Conservation (phyloP, 108 stramenopile species). For the Cafeteria roenbergensis region DNA sequence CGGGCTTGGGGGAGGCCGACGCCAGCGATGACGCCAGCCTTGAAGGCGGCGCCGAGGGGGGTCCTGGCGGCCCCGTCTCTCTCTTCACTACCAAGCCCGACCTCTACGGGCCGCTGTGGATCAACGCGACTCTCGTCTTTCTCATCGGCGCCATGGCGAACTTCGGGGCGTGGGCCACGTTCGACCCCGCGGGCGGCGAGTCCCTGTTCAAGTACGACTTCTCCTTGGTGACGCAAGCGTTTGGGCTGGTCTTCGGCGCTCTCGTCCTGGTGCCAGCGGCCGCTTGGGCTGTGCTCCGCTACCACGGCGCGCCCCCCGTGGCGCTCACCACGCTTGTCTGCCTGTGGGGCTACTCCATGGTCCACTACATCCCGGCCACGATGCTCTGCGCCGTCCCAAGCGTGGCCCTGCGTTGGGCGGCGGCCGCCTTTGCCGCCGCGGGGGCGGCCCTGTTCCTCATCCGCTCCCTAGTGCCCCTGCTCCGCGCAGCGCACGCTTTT, state of each 20-base stretch:
- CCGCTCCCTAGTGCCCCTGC: background rate
- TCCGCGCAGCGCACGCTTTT: too few species aligned
- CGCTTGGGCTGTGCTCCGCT: conserved; percentile 10
- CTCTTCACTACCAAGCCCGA: too few species aligned
- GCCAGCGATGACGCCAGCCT: too few species aligned
- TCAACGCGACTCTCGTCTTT: conserved; percentile 16
- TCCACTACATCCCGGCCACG: background rate
- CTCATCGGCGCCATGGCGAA: conserved; percentile 16
- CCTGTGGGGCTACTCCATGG: conserved; percentile 11
- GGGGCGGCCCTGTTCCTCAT: conserved; percentile 1
- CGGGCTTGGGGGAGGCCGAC: too few species aligned
- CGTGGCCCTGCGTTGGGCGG: background rate
- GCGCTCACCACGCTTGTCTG: conserved; percentile 5
- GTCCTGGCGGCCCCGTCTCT: too few species aligned
- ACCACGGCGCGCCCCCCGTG: conserved; percentile 10
- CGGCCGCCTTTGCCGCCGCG: background rate
- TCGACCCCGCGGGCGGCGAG: background rate
- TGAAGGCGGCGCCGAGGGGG: too few species aligned
- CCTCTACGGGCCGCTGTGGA: conserved; percentile 19
- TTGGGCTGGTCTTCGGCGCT: conserved; percentile 7
- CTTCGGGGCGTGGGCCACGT: conserved; percentile 9
- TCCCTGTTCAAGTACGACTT: conserved; percentile 14
- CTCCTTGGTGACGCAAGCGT: conserved; percentile 1
- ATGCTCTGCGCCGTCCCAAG: conserved; percentile 5
- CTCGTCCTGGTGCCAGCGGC: background rate